Evolutionary conservation across 441 rosid genomes (phyloP), one percentile per base, ranked within the genome.

Genomic region (Mallotus repandus): DNA sequence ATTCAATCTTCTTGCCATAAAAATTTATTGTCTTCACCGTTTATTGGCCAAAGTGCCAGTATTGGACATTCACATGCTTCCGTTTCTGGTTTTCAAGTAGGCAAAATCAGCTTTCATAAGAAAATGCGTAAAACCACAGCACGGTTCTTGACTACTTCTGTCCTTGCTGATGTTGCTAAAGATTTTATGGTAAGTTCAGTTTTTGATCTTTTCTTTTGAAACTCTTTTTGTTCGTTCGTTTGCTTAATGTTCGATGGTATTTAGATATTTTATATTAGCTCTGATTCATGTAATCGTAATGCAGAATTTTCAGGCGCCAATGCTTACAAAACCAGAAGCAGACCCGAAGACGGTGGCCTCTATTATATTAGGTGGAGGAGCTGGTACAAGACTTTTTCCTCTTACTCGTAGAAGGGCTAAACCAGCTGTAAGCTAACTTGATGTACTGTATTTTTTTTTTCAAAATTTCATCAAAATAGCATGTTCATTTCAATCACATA

Each of bases 301-400:
- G 73, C 76, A 86, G 87, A 71, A 75, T 70, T 80, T 79, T 25
- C 83, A 64, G 76, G 81, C 80, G 32, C 82, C 81, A 22, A 63
- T 80, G 57, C 73, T 80, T 57, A 68, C 68, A 64, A 81, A 77
- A 76, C 81, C 78, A 48, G 83, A 78, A 78, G 96, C 91, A 53
- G 89, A 91, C 64, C 98, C 98, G 11, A 93, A 89, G 82, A 89
- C 81, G 69, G 87, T 91, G n/a, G 93, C 93, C 13, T 84, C 96
- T 66, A 89, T 93, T 81, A 89, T 93, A 80, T 78, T 93, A 75
- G 94, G 98, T 21, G 96, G 97, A 12, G 97, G 98, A 76, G 98
- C 97, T 25, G 98, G 96, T 69, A 87, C 96, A 60, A 88, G 96
- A 25, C 85, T 93, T 41, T 88, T 87, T 73, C 98, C 98, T 60